Base-by-base conservation (phyloP, 805 yeast genomes). In the Teunomyces tritomae region DNA sequence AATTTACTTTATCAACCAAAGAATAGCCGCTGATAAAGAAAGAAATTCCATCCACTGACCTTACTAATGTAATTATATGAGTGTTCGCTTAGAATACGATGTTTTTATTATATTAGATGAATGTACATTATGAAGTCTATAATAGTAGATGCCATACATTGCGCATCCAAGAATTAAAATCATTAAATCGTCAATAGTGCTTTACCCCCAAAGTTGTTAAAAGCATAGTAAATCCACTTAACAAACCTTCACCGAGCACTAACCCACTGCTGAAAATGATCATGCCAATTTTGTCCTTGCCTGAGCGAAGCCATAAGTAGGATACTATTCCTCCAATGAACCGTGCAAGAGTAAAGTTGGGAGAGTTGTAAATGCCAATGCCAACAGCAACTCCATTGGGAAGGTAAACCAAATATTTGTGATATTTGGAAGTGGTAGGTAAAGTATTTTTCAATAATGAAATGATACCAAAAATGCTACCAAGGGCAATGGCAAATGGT, bases 311-410 rank as follows among this genome's bases (percentile, higher is more conserved):
- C 89, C 91, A 82, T 54, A 69, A 52, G 59, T 78, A 78, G 1
- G 90, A 79, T 29, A 82, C 59, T 3, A 87, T 56, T 2, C 99
- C 99, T 8, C 99, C 99, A 17, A 89, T 51, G 62, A 94, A 92
- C 57, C 99, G 75, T 1, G 98, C 98, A 40, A 92, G 72, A 0
- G 98, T 94, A 68, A 92, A 94, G 42, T 89, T 84, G 2, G 99
- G 98, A 0, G 91, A 78, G 63, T 94, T 94, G 65, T 92, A 94
- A 51, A 92, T 89, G 13, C 99, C 98, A 44, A 92, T 87, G 1
- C 99, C 99, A 13, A 91, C 97, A 2, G 99, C 97, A 26, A 94
- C 95, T 9, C 99, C 99, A 17, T 89, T 84, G 0, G 99, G 99
- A 26, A 92, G 68, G 68, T 78, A 88, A 2, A 75, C 68, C 48